Evolutionary conservation across 345 rosid species (phyloP).

Genomic region (Eutrema japonicum): DNA sequence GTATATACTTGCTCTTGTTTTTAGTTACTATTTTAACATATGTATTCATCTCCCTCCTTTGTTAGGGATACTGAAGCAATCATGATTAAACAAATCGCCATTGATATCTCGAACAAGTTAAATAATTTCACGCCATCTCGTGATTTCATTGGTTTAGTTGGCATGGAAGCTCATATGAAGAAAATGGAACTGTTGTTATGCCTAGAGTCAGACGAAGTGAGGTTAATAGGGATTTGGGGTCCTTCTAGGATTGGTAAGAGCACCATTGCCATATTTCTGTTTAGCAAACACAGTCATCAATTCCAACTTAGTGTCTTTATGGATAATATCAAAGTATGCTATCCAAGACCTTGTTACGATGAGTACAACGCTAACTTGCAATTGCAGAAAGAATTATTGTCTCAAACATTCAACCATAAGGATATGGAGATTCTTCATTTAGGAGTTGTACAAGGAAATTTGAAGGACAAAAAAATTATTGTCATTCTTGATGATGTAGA

Average conservation of each 20-base stretch:
- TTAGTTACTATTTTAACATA: neutral
- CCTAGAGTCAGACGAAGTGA: neutral
- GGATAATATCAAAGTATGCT: neutral
- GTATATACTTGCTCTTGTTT: no score
- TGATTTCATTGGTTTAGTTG: neutral
- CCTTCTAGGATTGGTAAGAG: neutral
- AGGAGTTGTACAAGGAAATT: neutral
- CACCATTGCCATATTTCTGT: neutral
- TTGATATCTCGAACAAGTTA: neutral
- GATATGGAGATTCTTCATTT: neutral
- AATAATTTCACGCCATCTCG: neutral
- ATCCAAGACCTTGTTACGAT: neutral
- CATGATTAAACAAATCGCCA: neutral
- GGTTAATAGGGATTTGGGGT: neutral
- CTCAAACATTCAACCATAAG: neutral
- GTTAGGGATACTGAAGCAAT: neutral
- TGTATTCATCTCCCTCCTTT: neutral
- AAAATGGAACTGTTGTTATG: neutral
- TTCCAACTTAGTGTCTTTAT: neutral
- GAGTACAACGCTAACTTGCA: neutral
- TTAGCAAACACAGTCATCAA: neutral
- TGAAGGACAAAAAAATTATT: neutral
- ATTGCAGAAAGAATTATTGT: neutral
- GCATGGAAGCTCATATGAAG: neutral
- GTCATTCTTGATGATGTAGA: neutral